These are phyloP conservation scores for Crepidotus variabilis DNA, from an alignment of 768 basidiomycete species.

Conservation along the genomic window DNA sequence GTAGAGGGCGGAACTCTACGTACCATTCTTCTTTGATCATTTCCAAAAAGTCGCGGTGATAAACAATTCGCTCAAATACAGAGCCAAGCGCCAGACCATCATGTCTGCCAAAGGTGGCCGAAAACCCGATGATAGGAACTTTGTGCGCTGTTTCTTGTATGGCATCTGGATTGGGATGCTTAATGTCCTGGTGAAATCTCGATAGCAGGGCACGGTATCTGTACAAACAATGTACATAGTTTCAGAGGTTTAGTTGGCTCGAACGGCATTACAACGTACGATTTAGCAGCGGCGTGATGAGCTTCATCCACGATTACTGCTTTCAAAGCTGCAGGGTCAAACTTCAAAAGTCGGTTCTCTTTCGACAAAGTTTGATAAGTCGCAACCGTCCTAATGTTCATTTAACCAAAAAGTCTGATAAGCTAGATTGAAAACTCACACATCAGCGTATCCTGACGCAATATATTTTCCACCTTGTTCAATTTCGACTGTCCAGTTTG, in stretches of 20 bases:
- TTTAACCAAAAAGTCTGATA: not conserved
- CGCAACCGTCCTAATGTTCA: constrained; percentile 66
- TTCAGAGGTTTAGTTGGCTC: not conserved
- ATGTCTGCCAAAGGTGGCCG: constrained; percentile 91
- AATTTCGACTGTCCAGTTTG: constrained; percentile 81
- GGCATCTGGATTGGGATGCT: constrained; percentile 44
- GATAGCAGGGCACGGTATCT: constrained; percentile 83
- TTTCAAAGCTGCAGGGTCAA: constrained; percentile 61
- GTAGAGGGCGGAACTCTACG: constrained; percentile 4
- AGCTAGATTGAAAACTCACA: constrained; percentile 45
- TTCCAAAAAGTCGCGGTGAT: constrained; percentile 84
- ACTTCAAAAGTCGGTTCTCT: constrained; percentile 65
- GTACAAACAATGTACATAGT: not conserved
- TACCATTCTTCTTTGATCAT: constrained; percentile 95
- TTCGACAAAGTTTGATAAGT: constrained; percentile 84
- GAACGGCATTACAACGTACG: constrained; percentile 38
- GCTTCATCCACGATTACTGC: constrained; percentile 90
- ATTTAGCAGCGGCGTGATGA: constrained; percentile 91
- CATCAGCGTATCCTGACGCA: constrained; percentile 79
- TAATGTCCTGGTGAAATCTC: constrained; percentile 69
- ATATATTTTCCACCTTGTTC: constrained; percentile 79
- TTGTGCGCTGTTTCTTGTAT: constrained; percentile 33
- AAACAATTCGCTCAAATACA: constrained; percentile 89
- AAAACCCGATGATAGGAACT: constrained; percentile 89
- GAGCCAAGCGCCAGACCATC: constrained; percentile 87